Evolutionary conservation across 345 rosid genomes (phyloP).

Genomic region (Noccaea bulbosa): DNA sequence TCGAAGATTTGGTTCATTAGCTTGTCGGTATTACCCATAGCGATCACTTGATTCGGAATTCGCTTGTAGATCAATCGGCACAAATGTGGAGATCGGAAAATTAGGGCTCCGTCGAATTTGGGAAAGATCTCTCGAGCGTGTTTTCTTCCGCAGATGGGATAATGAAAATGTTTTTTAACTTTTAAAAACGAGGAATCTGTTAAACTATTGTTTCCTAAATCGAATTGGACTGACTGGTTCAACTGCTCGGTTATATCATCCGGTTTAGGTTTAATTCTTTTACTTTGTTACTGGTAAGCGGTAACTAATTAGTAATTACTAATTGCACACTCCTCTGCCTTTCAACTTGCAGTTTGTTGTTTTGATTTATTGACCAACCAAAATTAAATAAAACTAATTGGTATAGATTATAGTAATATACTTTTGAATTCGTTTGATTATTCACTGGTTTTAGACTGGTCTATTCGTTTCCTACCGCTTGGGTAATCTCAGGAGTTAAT

Average conservation of each 20-base stretch:
- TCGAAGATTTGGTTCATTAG: constrained; percentile 93
- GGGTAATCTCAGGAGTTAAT: constrained; percentile 11
- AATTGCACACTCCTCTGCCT: not conserved
- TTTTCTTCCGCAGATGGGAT: constrained; percentile 13
- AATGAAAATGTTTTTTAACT: not conserved
- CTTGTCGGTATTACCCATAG: constrained; percentile 88
- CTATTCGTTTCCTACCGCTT: constrained; percentile 16
- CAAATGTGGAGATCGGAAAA: not conserved
- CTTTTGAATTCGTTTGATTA: not conserved
- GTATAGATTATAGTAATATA: not conserved
- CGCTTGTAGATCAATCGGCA: not conserved
- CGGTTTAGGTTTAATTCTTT: not conserved
- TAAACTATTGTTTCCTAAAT: not conserved
- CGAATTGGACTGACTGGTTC: constrained; percentile 9
- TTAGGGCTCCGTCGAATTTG: constrained; percentile 33
- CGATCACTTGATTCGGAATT: not conserved
- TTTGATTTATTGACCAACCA: not conserved
- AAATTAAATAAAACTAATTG: not conserved
- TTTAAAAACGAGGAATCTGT: not conserved
- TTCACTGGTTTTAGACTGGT: constrained; percentile 3
- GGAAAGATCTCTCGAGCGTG: constrained; percentile 19
- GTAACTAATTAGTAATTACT: not conserved
- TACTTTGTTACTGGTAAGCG: not conserved
- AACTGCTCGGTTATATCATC: constrained; percentile 30
- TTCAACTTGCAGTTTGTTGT: not conserved